A percentile compares a stretch with the other conserved stretches of the same genome.
These are phyloP conservation scores for Diplocarpon rosae DNA, from an alignment of 2,329 filamentous ascomycete genomes.

Conservation along the genomic window DNA sequence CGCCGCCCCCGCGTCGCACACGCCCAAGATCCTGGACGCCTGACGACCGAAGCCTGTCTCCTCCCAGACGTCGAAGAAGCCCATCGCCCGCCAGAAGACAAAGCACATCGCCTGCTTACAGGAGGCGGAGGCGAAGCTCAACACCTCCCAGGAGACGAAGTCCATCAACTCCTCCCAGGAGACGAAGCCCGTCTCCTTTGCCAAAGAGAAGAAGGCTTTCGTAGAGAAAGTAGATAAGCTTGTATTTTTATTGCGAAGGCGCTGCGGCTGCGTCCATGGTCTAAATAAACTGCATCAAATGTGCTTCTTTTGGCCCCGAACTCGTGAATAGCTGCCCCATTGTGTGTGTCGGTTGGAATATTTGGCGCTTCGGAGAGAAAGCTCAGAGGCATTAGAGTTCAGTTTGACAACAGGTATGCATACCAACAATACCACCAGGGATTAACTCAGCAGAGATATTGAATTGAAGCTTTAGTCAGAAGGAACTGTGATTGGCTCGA, in stretches of 20 bases:
- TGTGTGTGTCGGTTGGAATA: no score
- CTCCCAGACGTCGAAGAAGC: conserved; percentile 8
- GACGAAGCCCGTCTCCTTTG: conserved; percentile 2
- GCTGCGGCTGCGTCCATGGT: not conserved
- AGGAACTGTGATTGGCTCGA: no score
- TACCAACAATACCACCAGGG: not conserved
- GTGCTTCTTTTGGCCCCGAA: no score
- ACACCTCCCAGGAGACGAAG: conserved; percentile 1
- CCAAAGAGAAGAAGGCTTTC: conserved; percentile 3
- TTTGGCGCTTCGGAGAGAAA: no score
- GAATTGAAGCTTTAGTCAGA: not conserved
- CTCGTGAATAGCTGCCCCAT: no score
- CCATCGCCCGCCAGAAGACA: conserved; percentile 8
- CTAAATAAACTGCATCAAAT: conserved; percentile 1
- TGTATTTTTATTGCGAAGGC: conserved; percentile 1
- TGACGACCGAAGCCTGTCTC: conserved; percentile 5
- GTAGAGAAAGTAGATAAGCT: not conserved
- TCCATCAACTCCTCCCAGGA: not conserved
- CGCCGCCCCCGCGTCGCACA: conserved; percentile 12
- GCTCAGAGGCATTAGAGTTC: not conserved
- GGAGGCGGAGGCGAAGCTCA: conserved; percentile 2
- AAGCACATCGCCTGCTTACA: conserved; percentile 10
- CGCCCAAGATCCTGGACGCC: conserved; percentile 5
- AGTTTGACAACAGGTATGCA: no score
- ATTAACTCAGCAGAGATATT: no score